Conservation (phyloP, 1,139 yeast genomes). For the Sugiyamaella japonica region DNA sequence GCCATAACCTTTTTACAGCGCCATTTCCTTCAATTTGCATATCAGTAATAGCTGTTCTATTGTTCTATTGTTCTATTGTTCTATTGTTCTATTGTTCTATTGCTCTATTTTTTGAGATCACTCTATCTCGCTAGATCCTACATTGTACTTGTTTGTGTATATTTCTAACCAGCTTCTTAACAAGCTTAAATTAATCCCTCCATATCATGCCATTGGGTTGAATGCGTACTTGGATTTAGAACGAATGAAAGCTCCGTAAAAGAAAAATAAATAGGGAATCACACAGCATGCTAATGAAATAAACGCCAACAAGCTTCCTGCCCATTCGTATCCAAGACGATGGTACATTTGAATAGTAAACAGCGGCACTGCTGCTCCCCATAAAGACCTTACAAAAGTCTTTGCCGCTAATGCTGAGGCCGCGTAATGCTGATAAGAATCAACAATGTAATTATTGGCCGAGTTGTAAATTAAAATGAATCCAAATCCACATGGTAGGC, state of each 20-base stretch:
- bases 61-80: neutral
- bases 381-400: constrained; percentile 51
- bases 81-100: neutral
- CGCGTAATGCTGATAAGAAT: constrained; percentile 63
- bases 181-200: neutral
- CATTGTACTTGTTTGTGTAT: constrained; percentile 1
- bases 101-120: neutral
- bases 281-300: constrained; percentile 61
- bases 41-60: neutral
- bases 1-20: neutral
- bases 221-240: constrained; percentile 62
- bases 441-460: constrained; percentile 66
- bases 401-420: constrained; percentile 93
- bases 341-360: constrained; percentile 56
- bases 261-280: constrained; percentile 66
- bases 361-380: constrained; percentile 44
- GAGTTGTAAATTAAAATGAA: constrained; percentile 54
- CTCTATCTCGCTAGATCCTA: neutral
- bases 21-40: constrained; percentile 5
- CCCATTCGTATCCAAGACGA: constrained; percentile 74
- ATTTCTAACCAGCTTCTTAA: neutral
- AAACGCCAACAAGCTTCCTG: constrained; percentile 68
- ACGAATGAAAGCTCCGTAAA: constrained; percentile 63
- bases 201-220: constrained; percentile 8
- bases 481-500: constrained; percentile 58